Base-by-base conservation (phyloP, 257 asterid genomes). In the Cruciata laevipes region DNA sequence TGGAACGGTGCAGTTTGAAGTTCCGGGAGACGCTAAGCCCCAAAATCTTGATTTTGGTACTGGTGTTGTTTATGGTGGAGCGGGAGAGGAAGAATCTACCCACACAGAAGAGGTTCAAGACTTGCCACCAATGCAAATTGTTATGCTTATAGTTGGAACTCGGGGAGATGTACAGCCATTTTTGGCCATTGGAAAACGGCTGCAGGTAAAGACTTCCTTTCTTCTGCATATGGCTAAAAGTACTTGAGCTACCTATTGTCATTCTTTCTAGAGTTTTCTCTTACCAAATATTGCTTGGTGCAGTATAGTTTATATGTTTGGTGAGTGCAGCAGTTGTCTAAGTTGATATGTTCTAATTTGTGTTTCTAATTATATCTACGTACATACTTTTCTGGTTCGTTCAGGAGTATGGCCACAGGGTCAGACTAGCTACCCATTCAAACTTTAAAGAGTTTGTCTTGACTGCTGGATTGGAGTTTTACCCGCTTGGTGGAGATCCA, bases 111-210 rank as follows among this genome's bases (percentile, higher is more conserved):
- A 75, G 63, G 72, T 72, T 68, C 69, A 21, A 32, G 78, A 74
- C 33, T 63, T 86, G 73, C 96, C 85, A 60, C 96, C 96, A 6
- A 79, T 90, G 75, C 90, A 90, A 74, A 90, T 88, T 67, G 93
- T 86, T 75, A 83, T 90, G 89, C 88, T 90, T 71, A 90, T 90
- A 59, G 97, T 90, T 65, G 97, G 97, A 69, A 88, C 97, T 24
- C 79, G 97, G 69, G 97, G 96, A 69, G 97, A 90, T 69, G 97
- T 90, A 44, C 96, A 90, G 71, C 97, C 97, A 32, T 88, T 90
- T 83, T 75, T 88, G 66, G 96, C 96, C 56, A 90, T 88, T 58
- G 97, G 97, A 51, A 88, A 88, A 77, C 79, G 85, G 63, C 78
- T 90, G 73, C 95, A 90, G 90, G 96, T 90, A 70, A 42, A 9